These are phyloP conservation scores for Phalaenopsis aphrodite DNA, from an alignment of 106 monocot genomes.

Conservation along the genomic window DNA sequence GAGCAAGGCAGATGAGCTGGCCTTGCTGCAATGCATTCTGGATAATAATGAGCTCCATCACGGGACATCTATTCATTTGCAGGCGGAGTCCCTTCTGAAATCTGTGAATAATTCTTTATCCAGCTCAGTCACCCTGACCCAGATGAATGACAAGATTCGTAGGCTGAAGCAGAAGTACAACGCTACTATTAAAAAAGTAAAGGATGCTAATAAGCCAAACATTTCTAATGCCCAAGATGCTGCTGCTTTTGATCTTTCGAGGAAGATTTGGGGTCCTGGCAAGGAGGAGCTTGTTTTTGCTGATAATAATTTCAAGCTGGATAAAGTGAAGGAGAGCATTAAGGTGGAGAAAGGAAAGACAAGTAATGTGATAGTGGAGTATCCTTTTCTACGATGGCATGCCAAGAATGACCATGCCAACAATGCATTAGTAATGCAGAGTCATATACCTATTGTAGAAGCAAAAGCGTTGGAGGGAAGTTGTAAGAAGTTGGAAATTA, in stretches of 20 bases:
- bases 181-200: background rate
- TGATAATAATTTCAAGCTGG: background rate
- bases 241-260: slow-evolving; percentile 3
- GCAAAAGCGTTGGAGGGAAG: background rate
- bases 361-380: background rate
- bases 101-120: background rate
- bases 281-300: background rate
- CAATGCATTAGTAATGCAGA: background rate
- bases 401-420: background rate
- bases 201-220: background rate
- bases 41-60: background rate
- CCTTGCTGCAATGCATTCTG: background rate
- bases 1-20: slow-evolving; percentile 1
- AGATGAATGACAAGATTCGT: slow-evolving; percentile 6
- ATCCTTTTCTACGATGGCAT: slow-evolving; percentile 3
- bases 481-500: background rate
- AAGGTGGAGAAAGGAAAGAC: background rate
- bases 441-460: background rate
- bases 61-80: background rate
- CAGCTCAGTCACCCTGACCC: slow-evolving; percentile 1
- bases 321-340: background rate
- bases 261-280: background rate
- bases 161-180: background rate
- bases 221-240: background rate
- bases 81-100: background rate